Evolutionary conservation across 2,329 filamentous ascomycete genomes (phyloP), one percentile per base, ranked within the genome.

Genomic region (Aspergillus sp.): DNA sequence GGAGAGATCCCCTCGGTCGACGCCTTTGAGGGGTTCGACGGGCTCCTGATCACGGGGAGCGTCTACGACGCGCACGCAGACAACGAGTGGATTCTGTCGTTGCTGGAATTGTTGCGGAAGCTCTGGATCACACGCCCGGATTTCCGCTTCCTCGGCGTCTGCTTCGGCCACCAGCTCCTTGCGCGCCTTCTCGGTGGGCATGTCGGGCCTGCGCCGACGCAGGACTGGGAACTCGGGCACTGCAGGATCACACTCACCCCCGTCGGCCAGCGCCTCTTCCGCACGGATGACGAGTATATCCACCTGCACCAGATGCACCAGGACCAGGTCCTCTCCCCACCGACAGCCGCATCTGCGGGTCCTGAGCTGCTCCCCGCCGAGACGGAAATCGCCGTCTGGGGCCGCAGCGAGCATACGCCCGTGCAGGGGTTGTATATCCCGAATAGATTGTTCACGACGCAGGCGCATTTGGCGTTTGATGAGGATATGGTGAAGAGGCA

Each of bases 121-220:
- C 67, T 87, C 4, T 87, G 84, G 84, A 70, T 72, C 7, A 71
- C 76, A 5, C 77, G 82, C 2, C 83, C 83, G 1, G 79, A 84
- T 22, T 82, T 86, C 51, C 80, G 81, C 38, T 81, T 82, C 64
- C 73, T 77, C 9, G 81, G 81, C 19, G 79, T 83, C 43, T 83
- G 80, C 61, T 83, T 83, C 61, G 81, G 81, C 17, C 81, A 83
- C 55, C 81, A 83, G 65, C 71, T 83, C 19, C 75, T 83, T 13
- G 78, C 75, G 30, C 78, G 80, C 22, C 72, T 76, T 2, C 75
- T 83, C 1, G 80, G 80, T 7, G 73, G 77, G 4, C 69, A 66
- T 15, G 74, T 83, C 17, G 69, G 75, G 30, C 70, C 75, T 3
- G 70, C 76, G 19, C 69, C 75, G 7, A 71, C 75, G 25, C 73